Evolutionary conservation across 2,329 filamentous ascomycete genomes (phyloP).

Genomic region (Hypoxylon sp.): DNA sequence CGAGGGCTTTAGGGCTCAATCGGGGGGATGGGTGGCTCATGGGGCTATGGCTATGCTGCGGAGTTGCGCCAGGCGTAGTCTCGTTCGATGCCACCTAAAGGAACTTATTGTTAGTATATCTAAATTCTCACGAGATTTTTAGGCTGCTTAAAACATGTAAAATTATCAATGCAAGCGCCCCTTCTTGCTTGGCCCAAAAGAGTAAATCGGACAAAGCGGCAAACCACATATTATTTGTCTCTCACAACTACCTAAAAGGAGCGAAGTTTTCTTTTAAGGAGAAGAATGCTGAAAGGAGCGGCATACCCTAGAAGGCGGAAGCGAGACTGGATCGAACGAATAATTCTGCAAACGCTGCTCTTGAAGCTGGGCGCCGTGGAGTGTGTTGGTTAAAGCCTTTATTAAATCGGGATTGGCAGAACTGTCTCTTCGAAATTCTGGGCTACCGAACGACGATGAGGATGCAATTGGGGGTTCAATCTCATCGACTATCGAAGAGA

Average conservation of each 20-base stretch:
- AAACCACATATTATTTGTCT: conserved; percentile 17
- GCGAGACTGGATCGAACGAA: conserved; percentile 90
- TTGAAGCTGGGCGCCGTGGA: conserved; percentile 83
- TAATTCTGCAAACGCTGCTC: conserved; percentile 87
- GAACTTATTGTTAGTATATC: conserved; percentile 42
- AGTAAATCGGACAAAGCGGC: conserved; percentile 21
- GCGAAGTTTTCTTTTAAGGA: conserved; percentile 10
- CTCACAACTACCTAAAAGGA: conserved; percentile 6
- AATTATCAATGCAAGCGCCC: conserved; percentile 7
- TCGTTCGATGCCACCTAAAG: conserved; percentile 73
- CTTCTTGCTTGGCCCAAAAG: conserved; percentile 3
- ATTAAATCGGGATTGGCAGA: conserved; percentile 74
- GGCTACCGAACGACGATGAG: conserved; percentile 31
- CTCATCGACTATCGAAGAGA: conserved; percentile 79
- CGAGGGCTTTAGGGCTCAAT: conserved; percentile 76
- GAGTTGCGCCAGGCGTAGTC: conserved; percentile 72
- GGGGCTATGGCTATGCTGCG: conserved; percentile 75
- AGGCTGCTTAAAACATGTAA: conserved; percentile 4
- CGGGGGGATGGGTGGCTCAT: conserved; percentile 76
- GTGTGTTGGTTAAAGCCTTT: conserved; percentile 77
- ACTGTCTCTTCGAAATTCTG: conserved; percentile 52
- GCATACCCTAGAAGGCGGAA: conserved; percentile 86
- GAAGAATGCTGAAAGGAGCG: conserved; percentile 48
- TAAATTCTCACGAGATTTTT: conserved; percentile 3
- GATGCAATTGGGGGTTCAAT: conserved; percentile 67